These are phyloP conservation scores for Sicyos edulis DNA, from an alignment of 306 rosid species.

Conservation along the genomic window DNA sequence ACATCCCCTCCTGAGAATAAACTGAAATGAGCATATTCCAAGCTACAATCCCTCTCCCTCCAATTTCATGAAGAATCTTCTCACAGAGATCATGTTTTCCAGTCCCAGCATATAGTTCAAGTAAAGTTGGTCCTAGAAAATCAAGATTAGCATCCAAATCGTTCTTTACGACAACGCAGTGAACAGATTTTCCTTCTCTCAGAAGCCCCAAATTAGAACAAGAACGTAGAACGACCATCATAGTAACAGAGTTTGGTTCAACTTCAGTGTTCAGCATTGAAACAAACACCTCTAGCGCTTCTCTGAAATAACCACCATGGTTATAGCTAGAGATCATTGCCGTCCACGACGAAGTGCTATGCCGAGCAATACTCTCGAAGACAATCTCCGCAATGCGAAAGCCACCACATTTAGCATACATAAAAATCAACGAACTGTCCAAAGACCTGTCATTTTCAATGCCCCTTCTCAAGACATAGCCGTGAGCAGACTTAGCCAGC, in stretches of 20 bases:
- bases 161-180: slow-evolving; percentile 57
- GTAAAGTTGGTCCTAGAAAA: slow-evolving; percentile 47
- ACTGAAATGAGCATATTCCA: slow-evolving; percentile 70
- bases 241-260: slow-evolving; percentile 57
- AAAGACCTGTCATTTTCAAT: slow-evolving; percentile 39
- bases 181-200: slow-evolving; percentile 69
- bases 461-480: slow-evolving; percentile 48
- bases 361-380: slow-evolving; percentile 29
- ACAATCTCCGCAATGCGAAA: slow-evolving; percentile 37
- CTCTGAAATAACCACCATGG: slow-evolving; percentile 37
- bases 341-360: slow-evolving; percentile 58
- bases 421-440: slow-evolving; percentile 48
- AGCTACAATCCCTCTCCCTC: slow-evolving; percentile 37
- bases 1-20: slow-evolving; percentile 51
- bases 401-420: slow-evolving; percentile 67
- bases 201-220: slow-evolving; percentile 60
- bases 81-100: slow-evolving; percentile 38
- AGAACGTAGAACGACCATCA: slow-evolving; percentile 46
- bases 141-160: slow-evolving; percentile 46
- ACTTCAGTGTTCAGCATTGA: slow-evolving; percentile 47
- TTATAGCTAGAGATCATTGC: slow-evolving; percentile 68
- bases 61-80: slow-evolving; percentile 41
- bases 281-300: slow-evolving; percentile 42
- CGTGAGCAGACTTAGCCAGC: slow-evolving; percentile 56
- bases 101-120: slow-evolving; percentile 63